phyloP scores from a whole-genome alignment of 192 early-diverging fungal genomes.

The Umbelopsis vinacea region DNA sequence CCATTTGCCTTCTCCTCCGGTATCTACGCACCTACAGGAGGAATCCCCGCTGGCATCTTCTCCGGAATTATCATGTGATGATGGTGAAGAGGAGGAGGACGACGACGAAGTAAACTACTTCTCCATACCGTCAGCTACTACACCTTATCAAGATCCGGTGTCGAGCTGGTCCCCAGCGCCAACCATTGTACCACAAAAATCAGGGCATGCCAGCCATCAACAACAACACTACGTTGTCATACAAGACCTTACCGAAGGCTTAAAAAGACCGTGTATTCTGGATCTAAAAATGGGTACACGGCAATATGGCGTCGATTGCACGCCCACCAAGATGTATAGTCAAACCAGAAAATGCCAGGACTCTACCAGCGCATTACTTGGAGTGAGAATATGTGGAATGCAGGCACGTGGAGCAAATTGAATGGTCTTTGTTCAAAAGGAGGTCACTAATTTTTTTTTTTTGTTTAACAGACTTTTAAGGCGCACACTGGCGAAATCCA shows the following conservation, averaged over 20 bases:
- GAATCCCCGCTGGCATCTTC: conserved; percentile 12
- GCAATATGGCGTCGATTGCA: conserved; percentile 88
- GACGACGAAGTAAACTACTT: conserved; percentile 22
- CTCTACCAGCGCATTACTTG: conserved; percentile 88
- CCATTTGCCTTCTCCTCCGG: neutral
- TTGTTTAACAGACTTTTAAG: conserved; percentile 73
- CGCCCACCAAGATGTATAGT: conserved; percentile 73
- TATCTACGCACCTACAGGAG: neutral
- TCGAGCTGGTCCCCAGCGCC: conserved; percentile 5
- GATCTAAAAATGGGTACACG: conserved; percentile 97
- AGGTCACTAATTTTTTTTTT: conserved; percentile 15
- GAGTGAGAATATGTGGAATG: conserved; percentile 94
- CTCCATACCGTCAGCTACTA: conserved; percentile 10
- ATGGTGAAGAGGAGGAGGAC: conserved; percentile 45
- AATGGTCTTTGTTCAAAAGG: conserved; percentile 23
- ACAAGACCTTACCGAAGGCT: conserved; percentile 86
- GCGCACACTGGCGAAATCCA: conserved; percentile 68
- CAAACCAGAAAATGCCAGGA: conserved; percentile 91
- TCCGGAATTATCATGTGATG: conserved; percentile 14
- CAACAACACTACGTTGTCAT: conserved; percentile 81
- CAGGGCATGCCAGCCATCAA: conserved; percentile 41
- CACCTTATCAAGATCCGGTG: conserved; percentile 22
- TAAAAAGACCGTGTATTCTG: conserved; percentile 88
- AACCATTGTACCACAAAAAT: conserved; percentile 27
- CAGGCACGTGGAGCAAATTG: conserved; percentile 60